Conservation (phyloP, 768 basidiomycete species). For the Suillus discolor region DNA sequence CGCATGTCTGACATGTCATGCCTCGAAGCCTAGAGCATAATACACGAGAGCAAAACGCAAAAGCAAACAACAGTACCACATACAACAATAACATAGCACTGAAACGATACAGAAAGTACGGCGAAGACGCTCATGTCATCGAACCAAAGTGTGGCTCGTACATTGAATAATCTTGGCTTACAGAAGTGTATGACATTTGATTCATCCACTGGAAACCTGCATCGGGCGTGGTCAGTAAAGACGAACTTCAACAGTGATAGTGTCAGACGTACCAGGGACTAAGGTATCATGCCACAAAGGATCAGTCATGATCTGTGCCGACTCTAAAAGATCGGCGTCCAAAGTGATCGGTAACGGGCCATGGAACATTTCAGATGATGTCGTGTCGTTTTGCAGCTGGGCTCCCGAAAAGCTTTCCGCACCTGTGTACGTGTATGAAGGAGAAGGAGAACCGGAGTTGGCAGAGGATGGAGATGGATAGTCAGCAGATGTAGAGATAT, state of each 20-base stretch:
- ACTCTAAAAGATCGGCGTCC: slow-evolving; percentile 61
- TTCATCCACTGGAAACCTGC: slow-evolving; percentile 40
- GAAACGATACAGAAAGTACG: background rate
- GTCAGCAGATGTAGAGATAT: slow-evolving; percentile 25
- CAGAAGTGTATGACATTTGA: slow-evolving; percentile 24
- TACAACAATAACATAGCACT: slow-evolving; percentile 4
- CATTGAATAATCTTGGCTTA: slow-evolving; percentile 28
- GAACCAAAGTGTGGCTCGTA: slow-evolving; percentile 24
- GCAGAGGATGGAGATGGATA: slow-evolving; percentile 41
- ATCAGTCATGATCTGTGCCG: slow-evolving; percentile 60
- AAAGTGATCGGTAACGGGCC: slow-evolving; percentile 49
- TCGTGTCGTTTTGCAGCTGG: background rate
- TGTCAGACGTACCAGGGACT: slow-evolving; percentile 49
- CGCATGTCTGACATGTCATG: background rate
- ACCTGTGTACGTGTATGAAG: background rate
- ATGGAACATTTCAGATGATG: slow-evolving; percentile 45
- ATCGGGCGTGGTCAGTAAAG: background rate
- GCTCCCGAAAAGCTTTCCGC: background rate
- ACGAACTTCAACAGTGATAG: background rate
- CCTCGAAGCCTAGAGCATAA: background rate
- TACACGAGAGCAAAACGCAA: slow-evolving; percentile 5
- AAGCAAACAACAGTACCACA: slow-evolving; percentile 3
- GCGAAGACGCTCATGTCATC: slow-evolving; percentile 11
- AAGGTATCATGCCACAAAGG: slow-evolving; percentile 58
- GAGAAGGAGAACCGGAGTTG: slow-evolving; percentile 20